Percentiles rank a stretch among this genome's conserved stretches.
These are phyloP conservation scores for Raffaelea ambrosiae DNA, from an alignment of 2,329 filamentous ascomycete species.

Conservation along the genomic window DNA sequence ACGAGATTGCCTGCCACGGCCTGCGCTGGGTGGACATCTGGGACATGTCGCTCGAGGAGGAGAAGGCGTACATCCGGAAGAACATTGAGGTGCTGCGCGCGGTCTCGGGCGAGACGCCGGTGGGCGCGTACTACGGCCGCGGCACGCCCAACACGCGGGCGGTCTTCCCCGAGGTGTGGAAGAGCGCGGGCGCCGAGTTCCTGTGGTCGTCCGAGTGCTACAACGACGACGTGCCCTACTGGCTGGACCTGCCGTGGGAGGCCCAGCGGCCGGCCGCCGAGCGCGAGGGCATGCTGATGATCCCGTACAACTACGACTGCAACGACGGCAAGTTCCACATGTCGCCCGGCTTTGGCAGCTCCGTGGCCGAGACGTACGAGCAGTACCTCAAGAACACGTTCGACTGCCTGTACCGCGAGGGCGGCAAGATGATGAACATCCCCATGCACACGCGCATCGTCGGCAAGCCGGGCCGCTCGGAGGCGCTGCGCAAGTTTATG, in stretches of 20 bases:
- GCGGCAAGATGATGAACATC: slow-evolving; percentile 50
- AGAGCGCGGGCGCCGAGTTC: slow-evolving; percentile 10
- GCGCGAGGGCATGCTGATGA: slow-evolving; percentile 12
- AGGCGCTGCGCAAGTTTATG: slow-evolving; percentile 42
- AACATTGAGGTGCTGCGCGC: slow-evolving; percentile 9
- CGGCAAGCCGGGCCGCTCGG: slow-evolving; percentile 42
- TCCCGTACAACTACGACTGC: slow-evolving; percentile 15
- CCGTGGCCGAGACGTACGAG: slow-evolving; percentile 31
- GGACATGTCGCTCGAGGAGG: slow-evolving; percentile 9
- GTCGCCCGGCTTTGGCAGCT: slow-evolving; percentile 33
- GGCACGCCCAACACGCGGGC: slow-evolving; percentile 13
- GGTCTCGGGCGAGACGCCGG: slow-evolving; percentile 12
- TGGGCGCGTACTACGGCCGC: slow-evolving; percentile 13
- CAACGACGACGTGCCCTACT: slow-evolving; percentile 15
- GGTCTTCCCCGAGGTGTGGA: slow-evolving; percentile 11
- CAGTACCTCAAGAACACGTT: slow-evolving; percentile 43
- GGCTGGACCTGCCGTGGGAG: slow-evolving; percentile 13
- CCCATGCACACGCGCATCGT: slow-evolving; percentile 44
- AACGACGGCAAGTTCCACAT: slow-evolving; percentile 20
- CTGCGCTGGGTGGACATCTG: slow-evolving; percentile 12
- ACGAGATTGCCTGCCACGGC: slow-evolving; percentile 14
- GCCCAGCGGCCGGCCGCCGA: slow-evolving; percentile 7
- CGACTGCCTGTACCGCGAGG: slow-evolving; percentile 45
- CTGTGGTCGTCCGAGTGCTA: slow-evolving; percentile 12
- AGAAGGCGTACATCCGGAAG: slow-evolving; percentile 11